Percentiles rank a stretch among this genome's conserved stretches.
Evolutionary conservation across 208 protist genomes (phyloP).

Genomic region (Wallacemonas sp.): DNA sequence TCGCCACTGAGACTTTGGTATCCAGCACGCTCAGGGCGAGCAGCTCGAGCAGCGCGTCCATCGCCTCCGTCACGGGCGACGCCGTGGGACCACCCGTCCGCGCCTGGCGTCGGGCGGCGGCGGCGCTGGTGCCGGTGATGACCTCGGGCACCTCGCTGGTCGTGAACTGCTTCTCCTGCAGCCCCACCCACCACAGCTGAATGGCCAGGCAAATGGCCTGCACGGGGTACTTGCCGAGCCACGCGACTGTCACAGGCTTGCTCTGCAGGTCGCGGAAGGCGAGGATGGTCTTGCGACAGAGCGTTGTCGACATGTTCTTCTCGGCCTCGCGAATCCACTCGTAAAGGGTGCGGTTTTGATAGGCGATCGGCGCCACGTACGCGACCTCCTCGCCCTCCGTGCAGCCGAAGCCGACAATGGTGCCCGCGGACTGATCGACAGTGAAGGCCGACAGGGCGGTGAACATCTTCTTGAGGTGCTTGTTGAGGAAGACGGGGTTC

Average conservation of each 20-base stretch:
- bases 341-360: constrained; percentile 84
- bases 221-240: constrained; percentile 88
- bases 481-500: constrained; percentile 93
- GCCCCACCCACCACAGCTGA: constrained; percentile 92
- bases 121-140: background rate
- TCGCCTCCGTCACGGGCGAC: constrained; percentile 42
- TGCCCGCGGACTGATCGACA: constrained; percentile 30
- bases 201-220: constrained; percentile 94
- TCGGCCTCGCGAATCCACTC: constrained; percentile 95
- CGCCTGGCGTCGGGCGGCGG: constrained; percentile 14
- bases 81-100: constrained; percentile 8
- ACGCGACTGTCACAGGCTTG: constrained; percentile 62
- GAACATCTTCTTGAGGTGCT: constrained; percentile 99
- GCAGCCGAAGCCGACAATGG: constrained; percentile 90
- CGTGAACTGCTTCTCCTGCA: constrained; percentile 76
- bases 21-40: constrained; percentile 74
- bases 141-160: constrained; percentile 15
- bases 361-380: constrained; percentile 58
- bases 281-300: constrained; percentile 70
- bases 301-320: constrained; percentile 86
- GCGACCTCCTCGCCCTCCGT: constrained; percentile 94
- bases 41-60: constrained; percentile 85
- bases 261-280: constrained; percentile 33
- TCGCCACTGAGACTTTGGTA: constrained; percentile 21
- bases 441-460: constrained; percentile 94